Evolutionary conservation across 2,329 filamentous ascomycete species (phyloP).

Genomic region (Trichoderma atrobrunneum): DNA sequence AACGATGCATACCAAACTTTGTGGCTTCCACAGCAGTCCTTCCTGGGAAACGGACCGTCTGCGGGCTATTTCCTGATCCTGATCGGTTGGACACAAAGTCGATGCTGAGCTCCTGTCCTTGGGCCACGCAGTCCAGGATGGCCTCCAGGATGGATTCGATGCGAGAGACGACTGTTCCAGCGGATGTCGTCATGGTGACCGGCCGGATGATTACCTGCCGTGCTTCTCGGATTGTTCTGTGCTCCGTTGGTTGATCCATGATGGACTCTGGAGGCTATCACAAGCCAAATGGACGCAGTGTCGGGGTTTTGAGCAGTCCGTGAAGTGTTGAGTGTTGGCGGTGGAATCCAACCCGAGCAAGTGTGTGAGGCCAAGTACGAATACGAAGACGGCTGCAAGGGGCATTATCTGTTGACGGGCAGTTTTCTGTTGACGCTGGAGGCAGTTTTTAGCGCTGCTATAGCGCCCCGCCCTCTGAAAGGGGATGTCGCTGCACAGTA

Average conservation of each 20-base stretch:
- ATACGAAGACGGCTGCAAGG: neutral
- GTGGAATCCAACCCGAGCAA: neutral
- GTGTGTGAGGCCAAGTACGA: neutral
- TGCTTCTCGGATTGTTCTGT: neutral
- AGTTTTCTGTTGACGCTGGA: too few species aligned
- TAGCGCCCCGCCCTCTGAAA: neutral
- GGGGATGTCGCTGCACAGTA: neutral
- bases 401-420: neutral
- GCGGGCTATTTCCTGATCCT: constrained; percentile 18
- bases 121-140: constrained; percentile 30
- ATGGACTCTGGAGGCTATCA: neutral
- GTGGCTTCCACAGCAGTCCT: constrained; percentile 45
- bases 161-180: constrained; percentile 31
- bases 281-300: neutral
- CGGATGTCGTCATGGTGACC: constrained; percentile 8
- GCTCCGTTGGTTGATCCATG: neutral
- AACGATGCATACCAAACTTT: constrained; percentile 48
- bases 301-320: constrained; percentile 2
- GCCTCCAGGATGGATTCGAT: constrained; percentile 38
- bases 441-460: neutral
- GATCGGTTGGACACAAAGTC: constrained; percentile 27
- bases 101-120: constrained; percentile 29
- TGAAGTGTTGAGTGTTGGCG: neutral
- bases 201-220: neutral
- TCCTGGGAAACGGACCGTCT: constrained; percentile 46